Percentiles rank a stretch among this genome's conserved stretches.
These are phyloP conservation scores for Trifolium fragiferum DNA, from an alignment of 306 rosid species.

Conservation along the genomic window DNA sequence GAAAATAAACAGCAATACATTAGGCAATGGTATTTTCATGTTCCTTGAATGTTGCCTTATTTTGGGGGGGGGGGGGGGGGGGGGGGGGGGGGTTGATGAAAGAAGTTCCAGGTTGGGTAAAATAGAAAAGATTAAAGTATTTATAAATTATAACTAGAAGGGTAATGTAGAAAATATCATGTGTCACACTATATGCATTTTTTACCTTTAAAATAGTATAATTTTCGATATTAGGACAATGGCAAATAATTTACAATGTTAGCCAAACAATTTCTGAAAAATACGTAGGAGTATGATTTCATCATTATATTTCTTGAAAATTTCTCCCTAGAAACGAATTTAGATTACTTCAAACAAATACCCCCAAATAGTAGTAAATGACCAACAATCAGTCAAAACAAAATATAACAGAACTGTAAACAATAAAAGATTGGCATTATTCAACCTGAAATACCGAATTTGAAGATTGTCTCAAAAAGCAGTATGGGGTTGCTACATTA, in stretches of 20 bases:
- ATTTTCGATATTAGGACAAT: not conserved
- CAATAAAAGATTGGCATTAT: not conserved
- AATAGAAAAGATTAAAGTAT: not conserved
- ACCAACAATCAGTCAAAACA: not conserved
- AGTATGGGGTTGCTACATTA: conserved; percentile 16
- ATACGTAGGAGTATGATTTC: not conserved
- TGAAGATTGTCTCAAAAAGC: not conserved
- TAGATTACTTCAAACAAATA: not conserved
- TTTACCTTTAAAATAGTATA: not conserved
- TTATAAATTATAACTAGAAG: not conserved
- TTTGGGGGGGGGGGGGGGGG: too few relatives aligned
- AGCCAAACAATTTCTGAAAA: not conserved
- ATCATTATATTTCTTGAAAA: not conserved
- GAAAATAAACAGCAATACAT: conserved; percentile 7
- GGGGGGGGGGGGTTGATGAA: not conserved
- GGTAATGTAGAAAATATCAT: not conserved
- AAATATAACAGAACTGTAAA: not conserved
- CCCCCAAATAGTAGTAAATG: not conserved
- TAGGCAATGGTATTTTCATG: conserved; percentile 37
- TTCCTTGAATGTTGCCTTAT: conserved; percentile 27
- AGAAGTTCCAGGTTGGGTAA: not conserved
- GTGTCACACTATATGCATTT: not conserved
- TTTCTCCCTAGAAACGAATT: not conserved
- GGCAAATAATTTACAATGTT: not conserved
- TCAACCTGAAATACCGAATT: not conserved